Base-by-base conservation (phyloP, 345 rosid species). In the Gossypium mustelinum region DNA sequence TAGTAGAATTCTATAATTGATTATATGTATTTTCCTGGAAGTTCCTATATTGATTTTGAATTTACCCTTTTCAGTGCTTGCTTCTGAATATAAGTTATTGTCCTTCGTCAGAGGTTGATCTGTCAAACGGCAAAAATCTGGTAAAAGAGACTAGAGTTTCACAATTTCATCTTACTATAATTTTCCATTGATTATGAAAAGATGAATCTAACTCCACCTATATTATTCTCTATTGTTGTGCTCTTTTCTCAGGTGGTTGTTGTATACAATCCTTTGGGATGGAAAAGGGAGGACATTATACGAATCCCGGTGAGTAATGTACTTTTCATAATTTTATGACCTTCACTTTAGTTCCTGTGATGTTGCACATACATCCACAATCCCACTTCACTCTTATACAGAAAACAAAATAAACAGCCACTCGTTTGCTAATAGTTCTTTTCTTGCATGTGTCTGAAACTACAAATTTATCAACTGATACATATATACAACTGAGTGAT, bases 201-300 rank as follows among this genome's bases (percentile, higher is more conserved):
- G 58, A 70, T 62, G 11, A 51, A 76, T 67, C 22, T 72, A 55
- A 7, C 9, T 73, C n/a, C 50, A 18, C 72, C 13, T 58, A 50
- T 27, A 27, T 41, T 75, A 18, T 48, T 22, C n/a, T 59, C 45
- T 70, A 6, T 52, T 67, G 14, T 43, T 22, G 66, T 43, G 34
- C 73, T 76, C 48, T 77, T 18, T 47, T 79, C 44, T 59, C 58
- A 89, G 94, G 86, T 85, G 10, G 84, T 88, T 17, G 82, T 89
- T 41, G 81, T 80, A 55, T 89, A 89, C 80, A 89, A 89, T 86
- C 75, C 94, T 68, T 74, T 89, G 43, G 92, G 94, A 63, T 86
- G 92, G 94, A 80, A 79, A 72, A 82, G 94, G 75, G 82, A 86
- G 41, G 90, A 86, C 47, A 77, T 89, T 65, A 76, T 89, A 76